Evolutionary conservation across 2,329 filamentous ascomycete genomes (phyloP), one percentile per base, ranked within the genome.

Genomic region (Periglandula ipomoeae): DNA sequence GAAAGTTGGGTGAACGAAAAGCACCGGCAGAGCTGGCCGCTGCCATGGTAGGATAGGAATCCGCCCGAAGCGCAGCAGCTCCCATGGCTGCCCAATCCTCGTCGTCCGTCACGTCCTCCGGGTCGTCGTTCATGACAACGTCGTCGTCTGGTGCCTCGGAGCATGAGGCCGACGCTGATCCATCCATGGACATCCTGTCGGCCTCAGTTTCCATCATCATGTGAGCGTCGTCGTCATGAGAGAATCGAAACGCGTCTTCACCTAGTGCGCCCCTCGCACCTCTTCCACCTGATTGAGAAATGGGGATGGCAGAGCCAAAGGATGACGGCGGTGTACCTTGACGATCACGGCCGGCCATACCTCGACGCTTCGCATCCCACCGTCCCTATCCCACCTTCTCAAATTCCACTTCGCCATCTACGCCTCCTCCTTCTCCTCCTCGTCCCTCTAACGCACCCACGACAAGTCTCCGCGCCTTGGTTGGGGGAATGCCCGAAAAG

Each of bases 321-420:
- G 68, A 69, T 27, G 66, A 65, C 48, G 64, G 60, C 56, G 65
- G 65, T 59, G 66, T 64, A 62, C 64, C 61, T 56, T 58, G 71
- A 63, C 64, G 72, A 51, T 71, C 64, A 54, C 74, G 71, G 53
- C 70, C 59, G 39, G 76, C 70, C 53, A 87, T 79, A 48, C 84
- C 87, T 58, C 81, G 81, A 63, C 81, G 76, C 62, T 82, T 82
- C 53, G 90, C 93, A 66, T 94, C 87, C 91, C 91, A 98, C 56
- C 89, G 82, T 51, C 93, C 93, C 91, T 91, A 97, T 61, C 91
- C 91, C 51, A 96, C 89, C 74, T 97, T 97, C 66, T 94, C 87
- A 63, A 95, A 97, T 62, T 84, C 77, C 59, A 93, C 84, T 57
- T 88, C 83, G 56, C 84, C 83, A 53, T 83, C 74, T 52, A 78